Conservation (phyloP, 495 filamentous ascomycete genomes). For the Apiosordaria backusii region DNA sequence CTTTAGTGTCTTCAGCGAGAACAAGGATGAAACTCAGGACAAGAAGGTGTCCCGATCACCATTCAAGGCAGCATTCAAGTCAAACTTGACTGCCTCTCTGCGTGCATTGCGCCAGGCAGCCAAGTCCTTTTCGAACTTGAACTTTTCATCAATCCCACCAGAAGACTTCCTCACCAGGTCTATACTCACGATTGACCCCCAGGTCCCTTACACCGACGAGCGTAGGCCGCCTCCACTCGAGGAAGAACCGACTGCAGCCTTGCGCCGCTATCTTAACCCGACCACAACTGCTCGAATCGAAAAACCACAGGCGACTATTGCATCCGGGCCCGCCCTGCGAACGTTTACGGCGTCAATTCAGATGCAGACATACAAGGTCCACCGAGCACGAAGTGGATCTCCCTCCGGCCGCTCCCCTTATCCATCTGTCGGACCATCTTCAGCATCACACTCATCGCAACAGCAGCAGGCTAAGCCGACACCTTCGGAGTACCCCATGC, state of each 20-base stretch:
- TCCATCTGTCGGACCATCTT: conserved; percentile 35
- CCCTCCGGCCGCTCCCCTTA: conserved; percentile 31
- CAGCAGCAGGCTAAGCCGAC: conserved; percentile 28
- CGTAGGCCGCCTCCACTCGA: conserved; percentile 73
- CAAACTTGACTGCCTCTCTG: conserved; percentile 90
- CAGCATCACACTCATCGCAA: conserved; percentile 37
- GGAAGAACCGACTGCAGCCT: conserved; percentile 76
- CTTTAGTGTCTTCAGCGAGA: conserved; percentile 42
- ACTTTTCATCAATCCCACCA: conserved; percentile 67
- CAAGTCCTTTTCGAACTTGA: conserved; percentile 74
- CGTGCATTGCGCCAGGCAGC: conserved; percentile 82
- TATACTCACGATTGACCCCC: conserved; percentile 70
- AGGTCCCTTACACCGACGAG: conserved; percentile 77
- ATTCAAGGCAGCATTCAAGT: conserved; percentile 66
- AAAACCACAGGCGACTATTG: conserved; percentile 36
- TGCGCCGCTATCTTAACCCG: conserved; percentile 90
- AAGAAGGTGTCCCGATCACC: conserved; percentile 36
- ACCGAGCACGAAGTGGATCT: conserved; percentile 41
- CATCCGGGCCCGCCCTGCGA: conserved; percentile 28
- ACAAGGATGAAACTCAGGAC: conserved; percentile 22
- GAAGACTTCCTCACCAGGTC: conserved; percentile 90
- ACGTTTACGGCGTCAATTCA: conserved; percentile 74
- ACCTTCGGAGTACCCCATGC: conserved; percentile 37
- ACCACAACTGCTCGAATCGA: conserved; percentile 65
- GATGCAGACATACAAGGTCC: conserved; percentile 75